Percentiles rank a stretch among this genome's conserved stretches.
phyloP scores from a whole-genome alignment of 2,329 filamentous ascomycete genomes.

The Botrytis hyacinthi region DNA sequence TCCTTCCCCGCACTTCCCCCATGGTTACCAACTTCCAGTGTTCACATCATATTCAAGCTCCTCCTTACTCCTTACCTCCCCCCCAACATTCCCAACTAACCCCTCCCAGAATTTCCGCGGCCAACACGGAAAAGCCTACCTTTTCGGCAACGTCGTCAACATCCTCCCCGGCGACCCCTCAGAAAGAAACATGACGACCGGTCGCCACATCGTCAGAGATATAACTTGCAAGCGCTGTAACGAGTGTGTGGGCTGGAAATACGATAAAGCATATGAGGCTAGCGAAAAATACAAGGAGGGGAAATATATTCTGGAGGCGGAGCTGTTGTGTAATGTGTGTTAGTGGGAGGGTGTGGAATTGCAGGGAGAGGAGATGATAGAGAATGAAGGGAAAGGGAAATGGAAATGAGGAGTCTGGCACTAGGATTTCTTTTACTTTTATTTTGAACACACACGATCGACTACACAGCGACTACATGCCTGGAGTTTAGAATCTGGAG shows the following conservation, averaged over 20 bases:
- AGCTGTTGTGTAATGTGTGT: slow-evolving; percentile 78
- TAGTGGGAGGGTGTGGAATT: slow-evolving; percentile 23
- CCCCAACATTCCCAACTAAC: not conserved
- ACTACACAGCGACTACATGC: not conserved
- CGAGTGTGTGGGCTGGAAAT: slow-evolving; percentile 95
- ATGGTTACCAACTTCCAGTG: not conserved
- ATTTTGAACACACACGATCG: not conserved
- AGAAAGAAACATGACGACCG: slow-evolving; percentile 98
- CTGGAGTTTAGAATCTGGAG: not conserved
- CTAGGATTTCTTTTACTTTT: not conserved
- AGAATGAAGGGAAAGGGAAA: not conserved
- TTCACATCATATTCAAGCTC: not conserved
- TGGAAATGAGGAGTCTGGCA: not conserved
- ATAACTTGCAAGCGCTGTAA: slow-evolving; percentile 90
- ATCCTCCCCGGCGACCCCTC: slow-evolving; percentile 77
- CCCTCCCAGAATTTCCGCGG: slow-evolving; percentile 83
- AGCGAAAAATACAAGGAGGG: slow-evolving; percentile 98
- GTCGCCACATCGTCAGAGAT: slow-evolving; percentile 89
- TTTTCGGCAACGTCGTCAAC: slow-evolving; percentile 95
- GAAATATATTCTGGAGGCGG: slow-evolving; percentile 93
- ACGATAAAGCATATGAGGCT: slow-evolving; percentile 91
- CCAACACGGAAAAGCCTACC: slow-evolving; percentile 95
- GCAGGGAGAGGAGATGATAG: not conserved
- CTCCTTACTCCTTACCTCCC: not conserved
- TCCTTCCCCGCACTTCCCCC: not conserved